Evolutionary conservation across 2,329 filamentous ascomycete genomes (phyloP).

Genomic region (Laburnicola sp.): DNA sequence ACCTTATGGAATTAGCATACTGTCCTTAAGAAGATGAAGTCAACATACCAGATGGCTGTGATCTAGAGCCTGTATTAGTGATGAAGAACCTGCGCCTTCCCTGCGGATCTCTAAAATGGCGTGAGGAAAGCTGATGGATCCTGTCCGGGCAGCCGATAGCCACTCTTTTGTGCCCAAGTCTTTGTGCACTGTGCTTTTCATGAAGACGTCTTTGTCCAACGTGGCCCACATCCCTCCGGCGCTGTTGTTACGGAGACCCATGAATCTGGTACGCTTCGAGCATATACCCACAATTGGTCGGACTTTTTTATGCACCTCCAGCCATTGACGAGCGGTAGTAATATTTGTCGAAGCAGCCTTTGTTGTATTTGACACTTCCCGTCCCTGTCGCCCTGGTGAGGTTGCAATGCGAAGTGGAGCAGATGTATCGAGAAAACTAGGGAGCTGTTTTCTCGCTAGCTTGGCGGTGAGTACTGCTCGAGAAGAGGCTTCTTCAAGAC

Average conservation of each 20-base stretch:
- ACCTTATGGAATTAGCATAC: conserved; percentile 38
- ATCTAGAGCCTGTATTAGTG: conserved; percentile 51
- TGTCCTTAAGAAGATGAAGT: conserved; percentile 2
- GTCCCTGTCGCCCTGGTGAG: background rate
- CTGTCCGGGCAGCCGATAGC: conserved; percentile 27
- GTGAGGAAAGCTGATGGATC: conserved; percentile 51
- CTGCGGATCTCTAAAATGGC: conserved; percentile 56
- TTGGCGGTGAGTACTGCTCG: conserved; percentile 34
- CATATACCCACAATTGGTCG: conserved; percentile 52
- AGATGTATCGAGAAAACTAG: conserved; percentile 44
- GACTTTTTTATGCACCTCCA: conserved; percentile 50
- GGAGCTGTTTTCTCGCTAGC: conserved; percentile 49
- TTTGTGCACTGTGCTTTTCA: conserved; percentile 39
- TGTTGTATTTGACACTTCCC: background rate
- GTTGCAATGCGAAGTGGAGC: background rate
- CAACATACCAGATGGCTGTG: conserved; percentile 51
- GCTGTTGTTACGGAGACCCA: conserved; percentile 51
- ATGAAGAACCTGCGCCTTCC: conserved; percentile 48
- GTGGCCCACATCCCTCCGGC: conserved; percentile 52
- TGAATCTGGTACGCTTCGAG: conserved; percentile 53
- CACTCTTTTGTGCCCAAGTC: conserved; percentile 39
- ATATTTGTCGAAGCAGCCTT: conserved; percentile 15
- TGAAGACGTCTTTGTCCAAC: conserved; percentile 52
- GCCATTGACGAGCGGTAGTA: conserved; percentile 46
- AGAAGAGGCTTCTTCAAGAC: conserved; percentile 13